Base-by-base conservation (phyloP, 2,329 filamentous ascomycete genomes). In the Pseudocercospora ulei region DNA sequence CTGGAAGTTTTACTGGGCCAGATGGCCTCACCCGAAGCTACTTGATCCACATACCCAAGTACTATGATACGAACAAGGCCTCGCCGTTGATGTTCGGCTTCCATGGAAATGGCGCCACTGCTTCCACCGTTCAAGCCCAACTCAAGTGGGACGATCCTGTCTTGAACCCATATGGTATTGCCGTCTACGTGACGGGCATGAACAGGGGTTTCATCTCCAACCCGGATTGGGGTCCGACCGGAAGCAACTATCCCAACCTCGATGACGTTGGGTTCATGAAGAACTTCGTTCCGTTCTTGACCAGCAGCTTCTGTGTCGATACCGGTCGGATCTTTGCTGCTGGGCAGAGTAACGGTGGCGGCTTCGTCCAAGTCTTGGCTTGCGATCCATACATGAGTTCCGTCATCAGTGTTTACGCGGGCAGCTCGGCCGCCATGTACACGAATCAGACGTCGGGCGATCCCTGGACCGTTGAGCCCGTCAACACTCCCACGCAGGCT, bases 301-400 rank as follows among this genome's bases (percentile, higher is more conserved):
- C 62, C 35, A 44, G 53, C 7, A 54, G 47, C 3, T 67, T 66
- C 50, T 71, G 67, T 48, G 58, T 71, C 41, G 64, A 71, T 43
- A 47, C 54, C 3, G 54, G 52, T 1, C 62, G 61, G 5, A 59
- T 71, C 27, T 70, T 68, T 35, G 61, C 61, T 4, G 56, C 60
- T 0, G 68, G 67, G 29, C 72, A 74, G 45, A 74, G 64, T 47
- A 72, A 75, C 28, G 72, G 70, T 3, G 73, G 69, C 2, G 71
- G 65, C 3, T 65, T 69, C 17, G 62, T 62, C 3, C 62, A 60
- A 12, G 50, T 64, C 1, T 61, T 72, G 4, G 67, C 69, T 3
- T 72, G 68, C 50, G 60, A 69, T 29, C 46, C 61, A 1, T 53
- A 51, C 2, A 58, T 63, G 2, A 64, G 63, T 3, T 51, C 50